Percentiles rank a stretch among this genome's conserved stretches.
These are phyloP conservation scores for Emergomyces africanus DNA, from an alignment of 2,329 filamentous ascomycete species.

Conservation along the genomic window DNA sequence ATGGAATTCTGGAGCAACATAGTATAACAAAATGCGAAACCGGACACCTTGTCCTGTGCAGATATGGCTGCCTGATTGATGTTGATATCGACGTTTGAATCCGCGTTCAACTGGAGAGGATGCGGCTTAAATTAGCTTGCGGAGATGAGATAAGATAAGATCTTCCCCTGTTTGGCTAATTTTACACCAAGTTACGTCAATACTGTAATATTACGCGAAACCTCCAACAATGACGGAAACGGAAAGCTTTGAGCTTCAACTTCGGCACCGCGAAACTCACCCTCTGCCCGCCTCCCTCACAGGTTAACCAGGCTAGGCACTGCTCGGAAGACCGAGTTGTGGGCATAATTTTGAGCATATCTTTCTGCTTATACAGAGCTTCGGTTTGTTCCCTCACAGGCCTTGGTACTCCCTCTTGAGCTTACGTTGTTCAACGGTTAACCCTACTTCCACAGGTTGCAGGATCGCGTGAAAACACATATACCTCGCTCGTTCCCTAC, in stretches of 20 bases:
- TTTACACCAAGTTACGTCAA: background rate
- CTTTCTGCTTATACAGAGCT: background rate
- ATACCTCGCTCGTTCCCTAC: background rate
- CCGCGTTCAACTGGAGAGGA: no score
- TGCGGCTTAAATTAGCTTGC: conserved; percentile 4
- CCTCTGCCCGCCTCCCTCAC: background rate
- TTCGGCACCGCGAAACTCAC: background rate
- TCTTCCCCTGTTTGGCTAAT: background rate
- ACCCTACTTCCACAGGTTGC: background rate
- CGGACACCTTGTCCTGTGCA: background rate
- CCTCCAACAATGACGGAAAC: background rate
- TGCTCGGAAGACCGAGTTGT: background rate
- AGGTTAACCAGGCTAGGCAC: background rate
- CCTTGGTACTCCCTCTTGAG: background rate
- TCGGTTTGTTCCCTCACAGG: background rate
- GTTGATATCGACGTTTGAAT: background rate
- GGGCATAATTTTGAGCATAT: background rate
- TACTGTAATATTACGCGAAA: background rate
- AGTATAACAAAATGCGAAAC: background rate
- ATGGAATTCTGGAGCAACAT: background rate
- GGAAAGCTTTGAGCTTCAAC: conserved; percentile 1
- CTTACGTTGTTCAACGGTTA: background rate
- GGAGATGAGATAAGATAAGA: conserved; percentile 17
- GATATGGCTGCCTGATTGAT: background rate
- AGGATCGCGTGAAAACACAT: background rate